Percentiles rank a stretch among this genome's conserved stretches.
These are phyloP conservation scores for Fusarium torreyae DNA, from an alignment of 2,329 filamentous ascomycete genomes.

Conservation along the genomic window DNA sequence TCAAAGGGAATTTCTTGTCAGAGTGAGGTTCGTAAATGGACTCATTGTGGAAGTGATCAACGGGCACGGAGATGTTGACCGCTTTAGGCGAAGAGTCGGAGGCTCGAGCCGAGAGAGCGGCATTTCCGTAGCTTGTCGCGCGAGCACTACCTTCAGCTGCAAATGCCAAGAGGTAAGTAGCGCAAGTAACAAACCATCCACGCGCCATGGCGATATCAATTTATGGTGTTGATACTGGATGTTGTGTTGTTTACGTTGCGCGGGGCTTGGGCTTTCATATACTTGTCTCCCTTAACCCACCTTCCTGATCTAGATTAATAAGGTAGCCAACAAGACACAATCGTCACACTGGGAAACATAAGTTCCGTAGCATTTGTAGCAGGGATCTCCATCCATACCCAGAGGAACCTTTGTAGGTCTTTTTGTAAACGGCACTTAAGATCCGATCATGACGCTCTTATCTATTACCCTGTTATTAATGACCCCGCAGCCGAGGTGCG, in stretches of 20 bases:
- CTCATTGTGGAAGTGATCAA: conserved; percentile 90
- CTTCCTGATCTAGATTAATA: conserved; percentile 33
- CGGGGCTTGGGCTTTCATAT: conserved; percentile 16
- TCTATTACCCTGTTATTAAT: no score
- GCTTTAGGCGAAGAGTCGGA: conserved; percentile 8
- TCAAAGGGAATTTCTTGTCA: conserved; percentile 75
- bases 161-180: conserved; percentile 15
- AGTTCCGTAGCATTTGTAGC: conserved; percentile 33
- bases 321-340: conserved; percentile 2
- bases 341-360: conserved; percentile 20
- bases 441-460: conserved; percentile 1
- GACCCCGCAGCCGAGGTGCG: no score
- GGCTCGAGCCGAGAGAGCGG: conserved; percentile 13
- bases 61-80: conserved; percentile 62
- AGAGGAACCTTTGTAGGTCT: conserved; percentile 26
- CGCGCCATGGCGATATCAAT: conserved; percentile 23
- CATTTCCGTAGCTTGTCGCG: not conserved
- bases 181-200: conserved; percentile 28
- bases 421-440: not conserved
- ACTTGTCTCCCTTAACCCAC: conserved; percentile 3
- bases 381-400: conserved; percentile 14
- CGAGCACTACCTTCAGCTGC: conserved; percentile 10
- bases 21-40: conserved; percentile 83
- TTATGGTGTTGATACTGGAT: not conserved
- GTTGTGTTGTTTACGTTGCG: conserved; percentile 2